phyloP scores from a whole-genome alignment of 2,329 filamentous ascomycete genomes.

The Emmonsia crescens region DNA sequence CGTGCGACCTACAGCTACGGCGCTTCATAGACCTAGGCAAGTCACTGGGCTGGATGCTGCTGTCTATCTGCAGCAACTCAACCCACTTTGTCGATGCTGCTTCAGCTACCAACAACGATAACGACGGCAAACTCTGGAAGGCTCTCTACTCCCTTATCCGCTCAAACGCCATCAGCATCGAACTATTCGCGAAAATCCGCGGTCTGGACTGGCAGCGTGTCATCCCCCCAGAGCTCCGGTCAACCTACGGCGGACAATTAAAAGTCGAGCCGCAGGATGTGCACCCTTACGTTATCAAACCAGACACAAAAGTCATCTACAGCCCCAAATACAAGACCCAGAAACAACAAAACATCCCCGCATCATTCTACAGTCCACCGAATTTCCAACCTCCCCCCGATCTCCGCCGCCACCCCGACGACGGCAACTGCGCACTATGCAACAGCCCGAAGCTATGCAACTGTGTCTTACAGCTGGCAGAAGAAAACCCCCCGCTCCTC shows the following conservation, averaged over 20 bases:
- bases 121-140: not conserved
- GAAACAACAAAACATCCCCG: not conserved
- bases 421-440: constrained; percentile 17
- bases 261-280: not conserved
- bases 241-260: not conserved
- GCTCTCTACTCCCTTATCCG: not conserved
- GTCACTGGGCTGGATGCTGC: not conserved
- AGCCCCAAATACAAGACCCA: not conserved
- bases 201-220: not conserved
- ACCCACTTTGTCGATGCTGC: not conserved
- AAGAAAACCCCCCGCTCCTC: constrained; percentile 14
- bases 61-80: constrained; percentile 2
- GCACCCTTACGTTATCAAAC: not conserved
- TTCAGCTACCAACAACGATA: not conserved
- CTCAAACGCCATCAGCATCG: constrained; percentile 3
- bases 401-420: not conserved
- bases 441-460: constrained; percentile 11
- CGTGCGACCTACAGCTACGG: not conserved
- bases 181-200: constrained; percentile 3
- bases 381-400: not conserved
- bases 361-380: not conserved
- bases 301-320: not conserved
- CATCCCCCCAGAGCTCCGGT: not conserved
- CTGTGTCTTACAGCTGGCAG: constrained; percentile 11
- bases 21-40: not conserved